Evolutionary conservation across 148 eudicot species (phyloP).

Genomic region (Chenopodium formosanum): DNA sequence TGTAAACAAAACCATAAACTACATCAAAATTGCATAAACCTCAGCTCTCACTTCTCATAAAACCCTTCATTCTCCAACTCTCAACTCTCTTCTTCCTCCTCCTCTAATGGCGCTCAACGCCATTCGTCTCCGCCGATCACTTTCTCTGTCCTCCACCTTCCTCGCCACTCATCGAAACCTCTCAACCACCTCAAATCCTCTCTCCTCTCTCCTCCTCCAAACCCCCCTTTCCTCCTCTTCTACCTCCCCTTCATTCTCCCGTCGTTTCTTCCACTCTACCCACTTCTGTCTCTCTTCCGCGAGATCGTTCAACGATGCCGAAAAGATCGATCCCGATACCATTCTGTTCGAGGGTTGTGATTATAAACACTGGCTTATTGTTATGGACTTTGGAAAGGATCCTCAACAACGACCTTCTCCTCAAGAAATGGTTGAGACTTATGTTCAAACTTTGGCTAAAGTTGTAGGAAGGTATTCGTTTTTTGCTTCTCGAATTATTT

Average conservation of each 20-base stretch:
- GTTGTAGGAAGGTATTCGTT: slow-evolving; percentile 68
- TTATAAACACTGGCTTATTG: slow-evolving; percentile 90
- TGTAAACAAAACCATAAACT: no score
- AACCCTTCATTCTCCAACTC: not conserved
- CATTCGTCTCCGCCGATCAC: slow-evolving; percentile 57
- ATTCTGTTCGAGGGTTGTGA: slow-evolving; percentile 90
- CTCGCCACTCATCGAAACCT: slow-evolving; percentile 8
- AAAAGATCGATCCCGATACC: slow-evolving; percentile 61
- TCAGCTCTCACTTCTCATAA: not conserved
- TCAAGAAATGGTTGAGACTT: slow-evolving; percentile 70
- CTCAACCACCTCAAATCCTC: slow-evolving; percentile 8
- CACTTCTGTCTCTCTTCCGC: slow-evolving; percentile 16
- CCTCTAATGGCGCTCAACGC: slow-evolving; percentile 42
- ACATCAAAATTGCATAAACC: no score
- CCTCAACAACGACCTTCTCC: slow-evolving; percentile 49
- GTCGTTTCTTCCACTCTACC: slow-evolving; percentile 35
- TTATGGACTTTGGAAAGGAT: slow-evolving; percentile 68
- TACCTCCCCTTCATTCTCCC: not conserved
- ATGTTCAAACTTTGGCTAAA: slow-evolving; percentile 72
- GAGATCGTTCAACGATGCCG: slow-evolving; percentile 28
- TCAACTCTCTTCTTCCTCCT: not conserved
- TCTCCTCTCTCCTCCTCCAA: not conserved
- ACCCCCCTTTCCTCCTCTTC: slow-evolving; percentile 12
- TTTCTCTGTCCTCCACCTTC: slow-evolving; percentile 44
- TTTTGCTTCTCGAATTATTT: no score